Evolutionary conservation across 345 rosid genomes (phyloP).

Genomic region (Anastatica hierochuntica): DNA sequence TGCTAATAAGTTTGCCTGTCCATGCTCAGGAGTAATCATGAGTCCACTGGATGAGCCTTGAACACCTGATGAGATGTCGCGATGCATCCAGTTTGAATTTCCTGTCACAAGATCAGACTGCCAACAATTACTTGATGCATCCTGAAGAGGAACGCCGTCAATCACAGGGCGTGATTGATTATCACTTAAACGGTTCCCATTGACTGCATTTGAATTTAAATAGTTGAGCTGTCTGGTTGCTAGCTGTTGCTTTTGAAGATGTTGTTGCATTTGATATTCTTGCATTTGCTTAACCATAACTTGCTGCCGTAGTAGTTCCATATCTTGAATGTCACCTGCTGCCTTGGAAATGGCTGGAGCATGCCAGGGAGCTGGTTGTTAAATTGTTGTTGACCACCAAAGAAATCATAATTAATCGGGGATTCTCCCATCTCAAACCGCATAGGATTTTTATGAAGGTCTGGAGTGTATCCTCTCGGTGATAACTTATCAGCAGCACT

Average conservation of each 20-base stretch:
- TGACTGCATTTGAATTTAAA: constrained; percentile 34
- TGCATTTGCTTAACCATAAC: constrained; percentile 60
- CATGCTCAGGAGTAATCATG: constrained; percentile 50
- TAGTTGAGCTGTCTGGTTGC: constrained; percentile 46
- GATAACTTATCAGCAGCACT: constrained; percentile 37
- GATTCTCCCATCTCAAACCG: constrained; percentile 49
- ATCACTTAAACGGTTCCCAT: constrained; percentile 31
- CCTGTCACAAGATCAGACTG: constrained; percentile 46
- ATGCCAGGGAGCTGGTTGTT: constrained; percentile 49
- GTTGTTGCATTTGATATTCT: constrained; percentile 42
- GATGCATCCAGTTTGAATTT: constrained; percentile 51
- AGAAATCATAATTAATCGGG: constrained; percentile 59
- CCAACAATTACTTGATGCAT: constrained; percentile 48
- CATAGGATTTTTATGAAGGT: constrained; percentile 34
- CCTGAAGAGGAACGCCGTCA: constrained; percentile 57
- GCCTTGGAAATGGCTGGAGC: constrained; percentile 59
- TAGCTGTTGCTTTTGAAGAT: constrained; percentile 42
- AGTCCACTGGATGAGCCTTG: constrained; percentile 46
- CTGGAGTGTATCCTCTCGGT: constrained; percentile 45
- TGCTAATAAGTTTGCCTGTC: constrained; percentile 41
- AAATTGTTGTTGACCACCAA: constrained; percentile 59
- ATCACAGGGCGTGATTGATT: constrained; percentile 33
- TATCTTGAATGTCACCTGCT: constrained; percentile 57
- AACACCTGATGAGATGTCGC: constrained; percentile 30
- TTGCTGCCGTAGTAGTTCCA: constrained; percentile 74